Percentiles rank a stretch among this genome's conserved stretches.
phyloP scores from a whole-genome alignment of 768 basidiomycete species.

The Psilocybe azurescens region DNA sequence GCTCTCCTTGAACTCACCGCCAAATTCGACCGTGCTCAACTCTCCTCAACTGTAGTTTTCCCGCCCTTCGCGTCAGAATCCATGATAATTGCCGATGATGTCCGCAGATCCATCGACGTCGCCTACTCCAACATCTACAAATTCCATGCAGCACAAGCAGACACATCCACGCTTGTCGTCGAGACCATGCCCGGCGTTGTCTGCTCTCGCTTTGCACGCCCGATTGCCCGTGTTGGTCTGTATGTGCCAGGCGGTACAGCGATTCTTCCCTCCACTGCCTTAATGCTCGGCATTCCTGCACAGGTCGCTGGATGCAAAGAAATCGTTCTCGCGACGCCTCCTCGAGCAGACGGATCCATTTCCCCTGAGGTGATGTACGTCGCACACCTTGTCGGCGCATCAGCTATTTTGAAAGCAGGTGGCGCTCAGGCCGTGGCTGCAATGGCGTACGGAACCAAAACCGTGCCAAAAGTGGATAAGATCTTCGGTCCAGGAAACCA shows the following conservation, averaged over 20 bases:
- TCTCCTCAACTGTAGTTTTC: slow-evolving; percentile 71
- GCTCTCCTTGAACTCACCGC: slow-evolving; percentile 89
- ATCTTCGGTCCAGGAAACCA: slow-evolving; percentile 99
- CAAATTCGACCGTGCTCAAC: slow-evolving; percentile 87
- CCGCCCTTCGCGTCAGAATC: slow-evolving; percentile 79
- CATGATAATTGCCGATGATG: slow-evolving; percentile 62
- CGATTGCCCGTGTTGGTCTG: slow-evolving; percentile 94
- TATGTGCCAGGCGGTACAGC: slow-evolving; percentile 99
- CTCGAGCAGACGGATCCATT: slow-evolving; percentile 88
- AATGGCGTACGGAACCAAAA: slow-evolving; percentile 94
- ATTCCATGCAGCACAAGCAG: slow-evolving; percentile 91
- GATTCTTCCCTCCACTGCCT: slow-evolving; percentile 92
- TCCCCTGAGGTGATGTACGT: slow-evolving; percentile 98
- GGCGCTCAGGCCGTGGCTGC: slow-evolving; percentile 97
- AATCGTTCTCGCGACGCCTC: slow-evolving; percentile 96
- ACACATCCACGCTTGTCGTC: slow-evolving; percentile 71
- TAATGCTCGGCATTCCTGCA: slow-evolving; percentile 98
- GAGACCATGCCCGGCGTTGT: slow-evolving; percentile 99
- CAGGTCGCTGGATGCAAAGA: slow-evolving; percentile 95
- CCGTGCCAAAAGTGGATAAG: slow-evolving; percentile 98
- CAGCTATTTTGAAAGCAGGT: slow-evolving; percentile 91
- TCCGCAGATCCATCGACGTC: slow-evolving; percentile 83
- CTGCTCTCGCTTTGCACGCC: slow-evolving; percentile 92
- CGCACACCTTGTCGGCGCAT: slow-evolving; percentile 88
- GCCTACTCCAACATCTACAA: slow-evolving; percentile 92